Evolutionary conservation across 148 eudicot species (phyloP), one percentile per base, ranked within the genome.

Genomic region (Silene latifolia): DNA sequence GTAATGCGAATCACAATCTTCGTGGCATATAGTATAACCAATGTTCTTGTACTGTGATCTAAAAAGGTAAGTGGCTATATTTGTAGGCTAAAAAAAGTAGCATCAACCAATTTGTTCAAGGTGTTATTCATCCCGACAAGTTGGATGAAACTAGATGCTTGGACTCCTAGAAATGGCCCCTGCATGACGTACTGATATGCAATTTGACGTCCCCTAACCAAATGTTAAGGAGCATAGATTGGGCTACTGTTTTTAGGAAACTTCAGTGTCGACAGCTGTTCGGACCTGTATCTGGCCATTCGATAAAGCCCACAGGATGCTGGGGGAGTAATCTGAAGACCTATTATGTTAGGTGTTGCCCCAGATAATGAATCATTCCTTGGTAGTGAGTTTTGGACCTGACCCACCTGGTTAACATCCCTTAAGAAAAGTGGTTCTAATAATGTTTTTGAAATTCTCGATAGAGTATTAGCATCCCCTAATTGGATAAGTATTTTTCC

Each of bases 81-180:
- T n/a, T 80, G 65, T 82, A 87, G 91, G 93, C 68, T 59, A 86
- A 81, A 79, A 87, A 88, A 63, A 89, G 80, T 74, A 66, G 71
- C 32, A 78, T 91, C 71, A 91, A 91, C 79, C 70, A 79, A 65
- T 73, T 83, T 24, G 57, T 89, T 72, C 80, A 86, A 74, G 72
- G 70, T 73, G 73, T 81, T 77, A 74, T 86, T 71, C 42, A 39
- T 23, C 71, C 64, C 12, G 78, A 59, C 51, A 23, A 73, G 67
- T 44, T 68, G 44, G 39, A 51, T 64, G 72, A 53, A 77, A 29
- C 63, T 68, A 25, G 29, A 74, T 44, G 77, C 72, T 1, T 68
- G 63, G 72, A 72, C 63, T 62, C 80, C 39, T 56, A 10, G 14
- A 72, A 44, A 39, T 46, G 65, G 32, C 53, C 48, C 17, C 4